phyloP scores from a whole-genome alignment of 2,329 filamentous ascomycete species.

The Metarhizium guizhouense region DNA sequence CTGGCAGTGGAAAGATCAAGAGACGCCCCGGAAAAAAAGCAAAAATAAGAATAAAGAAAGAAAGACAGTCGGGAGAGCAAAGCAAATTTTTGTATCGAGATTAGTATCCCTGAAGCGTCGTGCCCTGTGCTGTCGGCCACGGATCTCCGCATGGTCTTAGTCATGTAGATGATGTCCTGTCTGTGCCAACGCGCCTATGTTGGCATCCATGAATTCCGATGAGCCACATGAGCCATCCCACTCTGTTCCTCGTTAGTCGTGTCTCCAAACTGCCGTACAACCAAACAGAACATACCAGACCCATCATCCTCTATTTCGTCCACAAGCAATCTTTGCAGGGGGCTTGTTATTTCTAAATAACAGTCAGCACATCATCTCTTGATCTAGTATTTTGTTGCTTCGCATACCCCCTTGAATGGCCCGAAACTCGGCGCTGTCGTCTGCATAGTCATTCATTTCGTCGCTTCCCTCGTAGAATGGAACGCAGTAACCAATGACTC shows the following conservation, averaged over 20 bases:
- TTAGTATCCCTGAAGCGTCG: not conserved
- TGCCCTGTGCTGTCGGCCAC: not conserved
- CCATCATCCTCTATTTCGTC: conserved; percentile 51
- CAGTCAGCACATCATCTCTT: conserved; percentile 3
- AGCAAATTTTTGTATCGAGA: not conserved
- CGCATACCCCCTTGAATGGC: conserved; percentile 18
- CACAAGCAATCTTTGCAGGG: conserved; percentile 45
- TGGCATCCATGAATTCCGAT: conserved; percentile 44
- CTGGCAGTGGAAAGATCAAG: not conserved
- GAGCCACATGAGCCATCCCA: conserved; percentile 48
- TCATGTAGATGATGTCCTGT: conserved; percentile 31
- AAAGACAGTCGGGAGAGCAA: not conserved
- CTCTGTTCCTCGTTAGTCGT: conserved; percentile 26
- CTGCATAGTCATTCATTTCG: conserved; percentile 20
- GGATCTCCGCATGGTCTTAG: conserved; percentile 9
- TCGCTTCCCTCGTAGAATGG: conserved; percentile 28
- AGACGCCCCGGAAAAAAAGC: not conserved
- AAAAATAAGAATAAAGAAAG: not conserved
- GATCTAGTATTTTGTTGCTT: not conserved
- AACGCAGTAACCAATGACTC: conserved; percentile 32
- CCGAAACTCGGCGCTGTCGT: conserved; percentile 16
- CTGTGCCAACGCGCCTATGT: conserved; percentile 36
- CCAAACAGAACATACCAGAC: conserved; percentile 36
- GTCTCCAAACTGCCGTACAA: not conserved
- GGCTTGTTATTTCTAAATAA: conserved; percentile 29